Evolutionary conservation across 768 basidiomycete genomes (phyloP), one percentile per base, ranked within the genome.

Genomic region (Rhodotorula toruloides): DNA sequence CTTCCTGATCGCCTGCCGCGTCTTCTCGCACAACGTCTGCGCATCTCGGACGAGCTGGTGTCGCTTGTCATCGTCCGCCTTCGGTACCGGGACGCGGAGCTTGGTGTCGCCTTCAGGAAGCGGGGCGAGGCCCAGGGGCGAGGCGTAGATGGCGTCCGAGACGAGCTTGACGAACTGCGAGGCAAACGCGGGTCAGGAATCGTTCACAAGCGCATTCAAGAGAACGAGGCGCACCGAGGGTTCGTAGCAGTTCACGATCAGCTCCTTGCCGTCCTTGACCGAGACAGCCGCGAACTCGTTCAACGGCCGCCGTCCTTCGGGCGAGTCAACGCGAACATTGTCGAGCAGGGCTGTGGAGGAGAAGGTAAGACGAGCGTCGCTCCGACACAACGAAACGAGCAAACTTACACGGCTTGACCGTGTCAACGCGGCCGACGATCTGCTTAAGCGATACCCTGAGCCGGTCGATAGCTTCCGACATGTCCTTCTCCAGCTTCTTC

Each of bases 251-350:
- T 54, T 55, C 3, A 71, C 70, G 50, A 71, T 31, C 4, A 71
- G 40, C 32, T 71, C 70, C 53, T 66, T 66, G n/a, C 70, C 70
- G 29, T 61, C 70, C 43, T 71, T 60, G 58, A 71, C 65, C 0
- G 65, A 57, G 37, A 71, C 70, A 16, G 65, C 40, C 25, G 70
- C 70, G 25, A 71, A 67, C 46, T 71, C 70, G 52, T 55, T 58
- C 48, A 71, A 50, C 14, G 70, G 70, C 4, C 62, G 57, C 49
- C 63, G 54, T 1, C 70, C 70, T 12, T 71, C 70, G 29, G 66
- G 56, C 22, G 54, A 36, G 5, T 71, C 65, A 32, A 71, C 65
- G 11, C 44, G 47, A 16, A 71, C 42, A 46, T 60, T 63, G 58
- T 71, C 65, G 6, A 71, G 46, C 10, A 71, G 49, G 0, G 55